Evolutionary conservation across 192 early-diverging fungal genomes (phyloP).

Genomic region (Backusella australiensis): DNA sequence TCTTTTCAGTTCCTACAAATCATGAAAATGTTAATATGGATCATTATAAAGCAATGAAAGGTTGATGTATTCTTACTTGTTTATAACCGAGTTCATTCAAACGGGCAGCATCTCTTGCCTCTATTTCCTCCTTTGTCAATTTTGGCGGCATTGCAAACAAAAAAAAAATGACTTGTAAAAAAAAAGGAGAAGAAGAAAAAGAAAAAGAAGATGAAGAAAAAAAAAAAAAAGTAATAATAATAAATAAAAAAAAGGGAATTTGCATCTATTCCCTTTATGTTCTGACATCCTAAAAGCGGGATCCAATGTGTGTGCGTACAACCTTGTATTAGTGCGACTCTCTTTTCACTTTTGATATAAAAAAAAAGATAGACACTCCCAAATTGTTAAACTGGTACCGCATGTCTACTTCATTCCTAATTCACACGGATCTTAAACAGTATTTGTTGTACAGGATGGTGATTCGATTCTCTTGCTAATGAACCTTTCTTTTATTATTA

Average conservation of each 20-base stretch:
- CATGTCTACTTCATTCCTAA: not conserved
- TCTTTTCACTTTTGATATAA: not conserved
- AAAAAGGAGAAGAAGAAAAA: not conserved
- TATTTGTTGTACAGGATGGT: not conserved
- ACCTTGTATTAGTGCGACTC: not conserved
- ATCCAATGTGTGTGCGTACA: not conserved
- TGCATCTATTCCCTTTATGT: not conserved
- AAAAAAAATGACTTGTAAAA: not conserved
- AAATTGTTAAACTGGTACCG: not conserved
- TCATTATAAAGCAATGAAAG: not conserved
- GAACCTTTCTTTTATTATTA: not conserved
- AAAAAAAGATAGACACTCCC: not conserved
- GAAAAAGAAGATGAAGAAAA: not conserved
- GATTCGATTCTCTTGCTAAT: not conserved
- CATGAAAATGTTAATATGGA: not conserved
- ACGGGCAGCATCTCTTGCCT: slow-evolving; percentile 25
- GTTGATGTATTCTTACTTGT: slow-evolving; percentile 20
- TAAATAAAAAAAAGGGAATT: not conserved
- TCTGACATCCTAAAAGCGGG: not conserved
- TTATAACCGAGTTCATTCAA: slow-evolving; percentile 48
- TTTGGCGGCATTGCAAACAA: slow-evolving; percentile 9
- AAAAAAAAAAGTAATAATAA: not conserved
- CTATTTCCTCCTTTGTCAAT: slow-evolving; percentile 29
- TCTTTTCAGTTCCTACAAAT: slow-evolving; percentile 1
- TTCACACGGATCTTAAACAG: not conserved